A percentile compares a stretch with the other conserved stretches of the same genome.
Conservation (phyloP, 2,329 filamentous ascomycete species). For the Trichoderma sp. region DNA sequence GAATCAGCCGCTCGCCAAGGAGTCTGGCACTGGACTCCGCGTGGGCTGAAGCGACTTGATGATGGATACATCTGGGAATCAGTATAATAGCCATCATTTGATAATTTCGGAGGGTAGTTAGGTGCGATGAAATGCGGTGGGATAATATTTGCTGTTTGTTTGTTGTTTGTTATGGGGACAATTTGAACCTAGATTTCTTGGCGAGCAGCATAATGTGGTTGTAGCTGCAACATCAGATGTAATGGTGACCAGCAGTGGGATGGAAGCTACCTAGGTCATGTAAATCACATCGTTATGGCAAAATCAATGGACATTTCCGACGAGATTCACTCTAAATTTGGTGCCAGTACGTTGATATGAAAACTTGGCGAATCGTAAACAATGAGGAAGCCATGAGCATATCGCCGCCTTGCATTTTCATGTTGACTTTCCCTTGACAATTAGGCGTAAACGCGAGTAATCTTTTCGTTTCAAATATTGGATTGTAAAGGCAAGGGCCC, state of each 20-base stretch:
- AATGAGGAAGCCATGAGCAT: neutral
- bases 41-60: slow-evolving; percentile 36
- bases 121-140: slow-evolving; percentile 33
- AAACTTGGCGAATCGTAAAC: too few species aligned
- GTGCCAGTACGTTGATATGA: neutral
- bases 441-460: neutral
- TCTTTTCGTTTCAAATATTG: neutral
- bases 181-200: slow-evolving; percentile 40
- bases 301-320: slow-evolving; percentile 7
- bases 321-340: neutral
- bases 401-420: too few species aligned
- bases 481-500: neutral
- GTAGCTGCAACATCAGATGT: slow-evolving; percentile 33
- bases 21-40: slow-evolving; percentile 38
- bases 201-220: slow-evolving; percentile 35
- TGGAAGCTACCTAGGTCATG: slow-evolving; percentile 22
- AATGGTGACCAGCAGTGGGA: slow-evolving; percentile 33
- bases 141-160: slow-evolving; percentile 32
- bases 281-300: slow-evolving; percentile 18
- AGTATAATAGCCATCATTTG: slow-evolving; percentile 29
- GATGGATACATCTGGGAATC: slow-evolving; percentile 37
- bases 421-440: neutral
- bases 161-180: slow-evolving; percentile 32
- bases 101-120: slow-evolving; percentile 23
- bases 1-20: slow-evolving; percentile 35